Evolutionary conservation across 2,329 filamentous ascomycete species (phyloP).

Genomic region (Cadophora sp.): DNA sequence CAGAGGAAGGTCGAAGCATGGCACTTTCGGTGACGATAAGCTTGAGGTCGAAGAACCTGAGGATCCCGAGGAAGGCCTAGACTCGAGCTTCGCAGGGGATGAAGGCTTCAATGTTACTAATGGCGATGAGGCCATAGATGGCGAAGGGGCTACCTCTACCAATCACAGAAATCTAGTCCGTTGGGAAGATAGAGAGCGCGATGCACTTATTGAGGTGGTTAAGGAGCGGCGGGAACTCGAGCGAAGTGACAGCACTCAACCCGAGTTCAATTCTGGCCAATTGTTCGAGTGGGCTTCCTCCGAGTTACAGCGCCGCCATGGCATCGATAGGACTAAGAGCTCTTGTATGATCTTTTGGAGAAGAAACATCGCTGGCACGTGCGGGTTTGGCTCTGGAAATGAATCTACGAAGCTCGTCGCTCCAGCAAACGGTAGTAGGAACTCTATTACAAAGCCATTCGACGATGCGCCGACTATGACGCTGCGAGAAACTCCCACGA

Average conservation of each 20-base stretch:
- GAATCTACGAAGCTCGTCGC: slow-evolving; percentile 1
- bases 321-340: not conserved
- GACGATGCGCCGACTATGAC: slow-evolving; percentile 4
- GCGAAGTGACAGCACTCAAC: not conserved
- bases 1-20: slow-evolving; percentile 4
- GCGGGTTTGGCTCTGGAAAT: slow-evolving; percentile 4
- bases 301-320: not conserved
- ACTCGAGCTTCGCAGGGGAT: not conserved
- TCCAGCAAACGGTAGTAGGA: not conserved
- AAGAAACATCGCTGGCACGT: slow-evolving; percentile 11
- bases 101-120: not conserved
- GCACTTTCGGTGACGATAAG: slow-evolving; percentile 8
- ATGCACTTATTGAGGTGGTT: slow-evolving; percentile 2
- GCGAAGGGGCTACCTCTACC: not conserved
- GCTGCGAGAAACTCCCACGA: slow-evolving; percentile 6
- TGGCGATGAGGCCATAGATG: slow-evolving; percentile 2
- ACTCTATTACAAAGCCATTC: not conserved
- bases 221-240: not conserved
- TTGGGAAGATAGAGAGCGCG: slow-evolving; percentile 11
- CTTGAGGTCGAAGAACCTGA: slow-evolving; percentile 8
- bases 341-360: slow-evolving; percentile 14
- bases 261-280: slow-evolving; percentile 3
- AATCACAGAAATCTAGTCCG: slow-evolving; percentile 3
- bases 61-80: not conserved
- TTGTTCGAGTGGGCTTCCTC: slow-evolving; percentile 4